Evolutionary conservation across 2,329 filamentous ascomycete genomes (phyloP), one percentile per base, ranked within the genome.

Genomic region (Claviceps quebecensis): DNA sequence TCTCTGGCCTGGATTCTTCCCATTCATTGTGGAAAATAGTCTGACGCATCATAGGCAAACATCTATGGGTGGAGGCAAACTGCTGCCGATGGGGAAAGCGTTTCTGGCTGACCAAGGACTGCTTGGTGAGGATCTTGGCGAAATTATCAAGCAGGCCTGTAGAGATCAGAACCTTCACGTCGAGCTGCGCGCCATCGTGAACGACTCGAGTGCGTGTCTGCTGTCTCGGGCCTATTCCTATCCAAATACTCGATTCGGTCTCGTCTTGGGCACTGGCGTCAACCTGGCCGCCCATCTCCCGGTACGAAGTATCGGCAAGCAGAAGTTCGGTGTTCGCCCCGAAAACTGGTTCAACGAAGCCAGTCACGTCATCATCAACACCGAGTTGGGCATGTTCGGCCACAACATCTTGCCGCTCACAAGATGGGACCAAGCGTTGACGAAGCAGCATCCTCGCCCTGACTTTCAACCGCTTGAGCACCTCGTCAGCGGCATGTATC

Each of bases 321-420:
- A 65, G 46, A 84, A 83, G 60, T 82, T 80, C 53, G 79, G 78
- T 43, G 59, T 65, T 26, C 72, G 79, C 8, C 76, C 79, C 0
- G 61, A 66, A 5, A 64, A 64, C 36, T 83, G 80, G 80, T 77
- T 78, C 58, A 69, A 75, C 22, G 68, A 69, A 19, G 80, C 78
- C 4, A 76, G 71, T 52, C 77, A 83, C 57, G 78, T 84, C 52
- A 77, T 84, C 54, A 74, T 84, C 57, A 84, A 84, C 62, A 83
- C 80, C 1, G 81, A 84, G 62, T 64, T 84, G 37, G 76, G 80
- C 57, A 84, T 84, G 80, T 83, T 83, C 60, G 81, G 81, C 14
- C 67, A 72, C 48, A 74, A 68, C 52, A 72, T 81, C 47, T 65
- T 84, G 26, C 79, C 80, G 6, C 57, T 77, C 51, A 84, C 80